Base-by-base conservation (phyloP, 495 filamentous ascomycete species). In the Copromyces sp. region DNA sequence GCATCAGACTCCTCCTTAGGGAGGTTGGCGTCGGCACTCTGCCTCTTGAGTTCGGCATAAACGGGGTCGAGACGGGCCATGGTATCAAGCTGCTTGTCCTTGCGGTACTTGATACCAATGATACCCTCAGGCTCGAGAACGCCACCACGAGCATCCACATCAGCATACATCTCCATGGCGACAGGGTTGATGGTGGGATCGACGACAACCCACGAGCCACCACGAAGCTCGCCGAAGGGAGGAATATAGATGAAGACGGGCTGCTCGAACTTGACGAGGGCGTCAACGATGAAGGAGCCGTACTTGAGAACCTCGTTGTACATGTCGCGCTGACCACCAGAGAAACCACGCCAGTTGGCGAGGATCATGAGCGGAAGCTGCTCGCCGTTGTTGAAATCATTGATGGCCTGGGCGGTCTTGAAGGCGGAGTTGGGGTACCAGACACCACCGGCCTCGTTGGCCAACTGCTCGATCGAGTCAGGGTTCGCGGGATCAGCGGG, bases 301-400 rank as follows among this genome's bases (percentile, higher is more conserved):
- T 99, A 99, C 86, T 99, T 99, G 81, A 99, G 90, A 9, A 99
- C 96, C 83, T 99, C 95, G 84, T 98, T 97, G 89, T 97, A 99
- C 95, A 99, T 99, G 82, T 99, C 95, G 77, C 94, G 93, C 84
- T 99, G 95, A 69, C 95, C 95, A 86, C 95, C 95, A 71, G 95
- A 98, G 92, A 99, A 99, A 84, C 95, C 95, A 88, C 95, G 89
- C 95, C 95, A 99, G 88, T 99, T 99, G 82, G 95, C 95, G 68
- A 99, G 88, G 83, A 99, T 98, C 94, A 99, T 98, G 73, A 99
- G 86, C 61, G 95, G 95, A 74, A 99, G 88, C 86, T 98, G 95
- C 83, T 99, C 95, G 80, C 95, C 95, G 76, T 96, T 89, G 90
- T 98, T 99, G 89, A 99, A 99, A 87, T 99, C 95, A 74, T 90